Conservation (phyloP, 75 land plant species). For the Cupressus sempervirens region DNA sequence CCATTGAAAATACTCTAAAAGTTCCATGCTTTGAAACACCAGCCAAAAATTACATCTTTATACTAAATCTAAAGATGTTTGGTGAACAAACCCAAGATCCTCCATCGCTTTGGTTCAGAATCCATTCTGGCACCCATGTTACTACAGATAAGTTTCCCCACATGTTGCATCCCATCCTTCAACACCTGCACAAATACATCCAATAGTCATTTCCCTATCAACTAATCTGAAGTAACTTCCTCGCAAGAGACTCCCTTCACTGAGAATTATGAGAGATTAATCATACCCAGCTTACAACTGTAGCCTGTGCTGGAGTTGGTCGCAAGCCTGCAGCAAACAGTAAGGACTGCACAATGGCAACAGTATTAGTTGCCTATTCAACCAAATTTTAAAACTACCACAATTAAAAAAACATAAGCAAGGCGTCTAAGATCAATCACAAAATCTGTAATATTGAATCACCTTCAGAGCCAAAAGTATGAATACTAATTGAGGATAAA, state of each 20-base stretch:
- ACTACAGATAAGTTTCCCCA: constrained; percentile 92
- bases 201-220: background rate
- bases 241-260: background rate
- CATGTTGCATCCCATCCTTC: constrained; percentile 99
- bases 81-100: constrained; percentile 71
- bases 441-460: background rate
- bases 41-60: background rate
- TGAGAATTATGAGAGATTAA: constrained; percentile 3
- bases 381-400: background rate
- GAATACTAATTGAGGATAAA: background rate
- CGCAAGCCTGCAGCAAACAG: constrained; percentile 98
- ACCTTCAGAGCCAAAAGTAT: background rate
- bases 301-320: constrained; percentile 97
- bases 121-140: constrained; percentile 97
- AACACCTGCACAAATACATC: constrained; percentile 45
- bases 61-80: background rate
- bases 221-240: background rate
- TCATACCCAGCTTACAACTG: constrained; percentile 95
- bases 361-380: constrained; percentile 2
- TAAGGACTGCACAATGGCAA: constrained; percentile 67
- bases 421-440: background rate
- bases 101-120: constrained; percentile 98
- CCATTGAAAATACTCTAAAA: constrained; percentile 8
- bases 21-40: background rate
- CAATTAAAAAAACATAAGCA: background rate